A percentile compares a stretch with the other conserved stretches of the same genome.
These are phyloP conservation scores for Fusarium decemcellulare DNA, from an alignment of 2,329 filamentous ascomycete genomes.

Conservation along the genomic window DNA sequence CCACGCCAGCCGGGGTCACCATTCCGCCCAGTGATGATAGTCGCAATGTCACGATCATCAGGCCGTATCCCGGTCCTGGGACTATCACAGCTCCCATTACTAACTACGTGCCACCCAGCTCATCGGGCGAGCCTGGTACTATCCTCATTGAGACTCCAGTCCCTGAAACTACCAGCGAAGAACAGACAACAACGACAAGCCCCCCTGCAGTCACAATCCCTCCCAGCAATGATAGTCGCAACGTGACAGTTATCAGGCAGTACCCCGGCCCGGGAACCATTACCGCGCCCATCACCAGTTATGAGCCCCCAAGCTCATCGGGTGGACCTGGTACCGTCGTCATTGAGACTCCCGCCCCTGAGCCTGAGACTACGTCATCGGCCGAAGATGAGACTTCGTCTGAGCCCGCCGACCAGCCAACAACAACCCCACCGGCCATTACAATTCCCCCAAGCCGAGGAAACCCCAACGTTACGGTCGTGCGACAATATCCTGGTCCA, in stretches of 20 bases:
- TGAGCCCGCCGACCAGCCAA: background rate
- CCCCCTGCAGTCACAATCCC: background rate
- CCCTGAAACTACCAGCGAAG: background rate
- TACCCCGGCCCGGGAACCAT: constrained; percentile 19
- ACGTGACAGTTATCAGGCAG: constrained; percentile 16
- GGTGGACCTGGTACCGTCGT: constrained; percentile 20
- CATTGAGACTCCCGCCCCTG: constrained; percentile 15
- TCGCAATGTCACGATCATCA: constrained; percentile 22
- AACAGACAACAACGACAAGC: background rate
- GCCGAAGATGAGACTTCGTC: background rate
- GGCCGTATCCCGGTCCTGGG: constrained; percentile 17
- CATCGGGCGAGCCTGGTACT: constrained; percentile 17
- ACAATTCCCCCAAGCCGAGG: constrained; percentile 14
- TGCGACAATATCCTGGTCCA: constrained; percentile 20
- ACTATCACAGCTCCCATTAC: constrained; percentile 13
- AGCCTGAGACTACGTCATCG: background rate
- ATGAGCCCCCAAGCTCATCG: constrained; percentile 8
- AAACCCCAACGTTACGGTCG: constrained; percentile 18
- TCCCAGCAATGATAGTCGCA: constrained; percentile 6
- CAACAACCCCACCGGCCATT: constrained; percentile 13
- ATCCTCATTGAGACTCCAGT: constrained; percentile 22
- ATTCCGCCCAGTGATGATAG: constrained; percentile 20
- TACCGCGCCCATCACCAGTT: constrained; percentile 16
- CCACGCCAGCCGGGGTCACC: background rate
- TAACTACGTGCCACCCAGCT: constrained; percentile 6